Conservation (phyloP, 2,329 filamentous ascomycete genomes). For the Aspergillus arachidicola region DNA sequence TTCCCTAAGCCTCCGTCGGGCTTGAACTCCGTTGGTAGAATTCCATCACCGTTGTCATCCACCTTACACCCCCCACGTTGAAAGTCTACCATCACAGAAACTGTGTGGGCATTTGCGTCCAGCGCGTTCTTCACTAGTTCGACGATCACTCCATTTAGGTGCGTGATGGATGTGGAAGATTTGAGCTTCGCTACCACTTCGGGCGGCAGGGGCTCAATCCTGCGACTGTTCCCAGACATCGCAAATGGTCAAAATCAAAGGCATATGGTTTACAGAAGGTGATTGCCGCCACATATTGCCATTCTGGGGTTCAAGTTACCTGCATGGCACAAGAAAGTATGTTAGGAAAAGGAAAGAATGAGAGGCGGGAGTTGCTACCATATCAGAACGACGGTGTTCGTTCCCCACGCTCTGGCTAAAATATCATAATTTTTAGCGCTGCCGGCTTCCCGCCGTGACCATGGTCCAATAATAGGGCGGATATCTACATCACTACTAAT, state of each 20-base stretch:
- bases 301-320: not conserved
- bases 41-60: constrained; percentile 83
- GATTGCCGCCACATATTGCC: not conserved
- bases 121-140: constrained; percentile 82
- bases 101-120: constrained; percentile 71
- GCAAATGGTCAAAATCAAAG: not conserved
- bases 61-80: constrained; percentile 73
- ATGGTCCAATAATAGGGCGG: not conserved
- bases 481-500: not conserved
- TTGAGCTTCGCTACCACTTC: constrained; percentile 77
- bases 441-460: not conserved
- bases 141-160: constrained; percentile 69
- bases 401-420: not conserved
- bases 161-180: constrained; percentile 79
- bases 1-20: constrained; percentile 71
- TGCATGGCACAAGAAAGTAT: not conserved
- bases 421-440: not conserved
- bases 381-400: not conserved
- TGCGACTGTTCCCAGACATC: constrained; percentile 30
- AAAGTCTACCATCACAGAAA: constrained; percentile 75
- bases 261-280: not conserved
- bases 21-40: constrained; percentile 72
- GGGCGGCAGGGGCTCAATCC: constrained; percentile 69
- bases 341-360: not conserved
- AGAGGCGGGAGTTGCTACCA: not conserved